A percentile compares a stretch with the other conserved stretches of the same genome.
Evolutionary conservation across 1,139 yeast species (phyloP).

Genomic region (Scheffersomyces lignicola): DNA sequence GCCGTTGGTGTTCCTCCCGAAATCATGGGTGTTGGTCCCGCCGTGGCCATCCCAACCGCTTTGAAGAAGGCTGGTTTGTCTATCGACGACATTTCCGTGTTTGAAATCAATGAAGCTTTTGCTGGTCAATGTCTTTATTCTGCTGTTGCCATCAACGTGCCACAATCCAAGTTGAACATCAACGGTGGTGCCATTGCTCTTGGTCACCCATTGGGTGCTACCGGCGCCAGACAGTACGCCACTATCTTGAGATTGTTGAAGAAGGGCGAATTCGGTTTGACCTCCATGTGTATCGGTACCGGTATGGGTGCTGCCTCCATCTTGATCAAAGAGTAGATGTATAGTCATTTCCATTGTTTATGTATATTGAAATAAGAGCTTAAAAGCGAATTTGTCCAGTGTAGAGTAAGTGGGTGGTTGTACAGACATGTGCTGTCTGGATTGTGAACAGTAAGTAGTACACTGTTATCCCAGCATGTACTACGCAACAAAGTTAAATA

Average conservation of each 20-base stretch:
- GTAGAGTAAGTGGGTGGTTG: too few relatives aligned
- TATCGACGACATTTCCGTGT: constrained; percentile 67
- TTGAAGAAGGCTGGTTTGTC: constrained; percentile 64
- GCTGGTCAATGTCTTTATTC: constrained; percentile 91
- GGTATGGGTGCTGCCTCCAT: constrained; percentile 98
- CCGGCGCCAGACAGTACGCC: constrained; percentile 94
- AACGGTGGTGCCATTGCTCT: constrained; percentile 96
- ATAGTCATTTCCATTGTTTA: too few relatives aligned
- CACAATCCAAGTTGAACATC: constrained; percentile 74
- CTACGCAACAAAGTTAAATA: too few relatives aligned
- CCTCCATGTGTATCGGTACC: constrained; percentile 96
- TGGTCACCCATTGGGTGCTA: constrained; percentile 95
- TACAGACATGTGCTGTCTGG: too few relatives aligned
- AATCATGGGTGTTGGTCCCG: constrained; percentile 97
- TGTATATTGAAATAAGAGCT: too few relatives aligned
- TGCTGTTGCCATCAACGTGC: constrained; percentile 64
- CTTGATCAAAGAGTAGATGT: constrained; percentile 75
- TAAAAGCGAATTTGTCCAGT: too few relatives aligned
- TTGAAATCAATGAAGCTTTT: constrained; percentile 93
- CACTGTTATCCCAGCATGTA: too few relatives aligned
- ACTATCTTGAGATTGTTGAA: constrained; percentile 80
- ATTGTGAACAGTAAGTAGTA: too few relatives aligned
- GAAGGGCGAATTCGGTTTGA: constrained; percentile 81
- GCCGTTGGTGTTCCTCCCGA: constrained; percentile 94
- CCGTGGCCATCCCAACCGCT: constrained; percentile 84